These are phyloP conservation scores for Apiotrichum domesticum DNA, from an alignment of 1,284 basidiomycete species.

Conservation along the genomic window DNA sequence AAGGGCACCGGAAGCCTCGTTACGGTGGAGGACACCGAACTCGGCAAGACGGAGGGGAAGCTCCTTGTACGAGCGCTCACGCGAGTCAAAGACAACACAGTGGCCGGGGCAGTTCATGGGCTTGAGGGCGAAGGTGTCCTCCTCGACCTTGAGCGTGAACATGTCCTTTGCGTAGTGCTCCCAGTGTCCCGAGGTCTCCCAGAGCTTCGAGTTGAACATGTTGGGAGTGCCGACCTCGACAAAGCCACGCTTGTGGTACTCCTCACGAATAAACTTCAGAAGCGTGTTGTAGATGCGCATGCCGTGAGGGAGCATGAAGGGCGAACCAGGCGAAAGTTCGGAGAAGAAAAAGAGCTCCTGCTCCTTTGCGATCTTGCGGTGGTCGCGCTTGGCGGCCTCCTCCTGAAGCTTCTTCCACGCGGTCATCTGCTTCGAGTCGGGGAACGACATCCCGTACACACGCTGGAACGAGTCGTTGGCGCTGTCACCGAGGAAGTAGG, in stretches of 20 bases:
- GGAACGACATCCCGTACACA: conserved; percentile 98
- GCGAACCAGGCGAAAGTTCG: conserved; percentile 87
- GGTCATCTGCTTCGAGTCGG: conserved; percentile 88
- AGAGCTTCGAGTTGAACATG: conserved; percentile 94
- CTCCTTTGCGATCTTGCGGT: conserved; percentile 91
- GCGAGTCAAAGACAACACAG: conserved; percentile 90
- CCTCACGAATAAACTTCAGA: conserved; percentile 79
- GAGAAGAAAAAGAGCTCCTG: conserved; percentile 99
- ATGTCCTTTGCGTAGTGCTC: conserved; percentile 97
- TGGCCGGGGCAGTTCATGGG: conserved; percentile 99
- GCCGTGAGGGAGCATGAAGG: conserved; percentile 96
- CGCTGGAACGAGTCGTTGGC: conserved; percentile 94
- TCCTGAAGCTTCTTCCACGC: conserved; percentile 96
- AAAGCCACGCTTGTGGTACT: conserved; percentile 52
- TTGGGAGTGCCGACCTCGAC: conserved; percentile 86
- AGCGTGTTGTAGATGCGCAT: conserved; percentile 96
- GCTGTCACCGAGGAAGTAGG: conserved; percentile 94
- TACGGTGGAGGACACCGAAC: conserved; percentile 95
- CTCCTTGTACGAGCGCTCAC: conserved; percentile 92
- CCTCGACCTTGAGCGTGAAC: conserved; percentile 90
- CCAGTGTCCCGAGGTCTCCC: conserved; percentile 99
- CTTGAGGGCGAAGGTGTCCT: conserved; percentile 89
- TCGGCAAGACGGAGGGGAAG: conserved; percentile 96
- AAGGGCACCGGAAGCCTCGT: conserved; percentile 92
- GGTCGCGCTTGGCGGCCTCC: conserved; percentile 96